Conservation (phyloP, 78 protist genomes). For the Guillardia theta region DNA sequence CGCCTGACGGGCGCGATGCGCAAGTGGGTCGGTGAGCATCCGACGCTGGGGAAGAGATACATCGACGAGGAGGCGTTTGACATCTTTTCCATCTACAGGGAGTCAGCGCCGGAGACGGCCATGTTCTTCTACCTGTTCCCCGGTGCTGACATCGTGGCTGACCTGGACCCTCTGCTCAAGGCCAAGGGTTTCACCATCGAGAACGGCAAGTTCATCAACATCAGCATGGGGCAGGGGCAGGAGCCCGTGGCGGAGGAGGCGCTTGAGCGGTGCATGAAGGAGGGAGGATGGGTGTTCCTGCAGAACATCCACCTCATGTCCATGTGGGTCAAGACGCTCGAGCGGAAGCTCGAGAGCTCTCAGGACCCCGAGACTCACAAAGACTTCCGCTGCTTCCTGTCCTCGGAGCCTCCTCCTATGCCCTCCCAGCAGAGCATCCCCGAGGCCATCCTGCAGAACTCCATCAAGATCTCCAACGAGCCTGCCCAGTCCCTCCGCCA, state of each 20-base stretch:
- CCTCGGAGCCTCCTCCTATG: conserved; percentile 64
- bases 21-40: background rate
- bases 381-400: conserved; percentile 66
- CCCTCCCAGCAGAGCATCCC: conserved; percentile 44
- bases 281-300: conserved; percentile 66
- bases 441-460: conserved; percentile 63
- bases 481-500: conserved; percentile 67
- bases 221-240: conserved; percentile 79
- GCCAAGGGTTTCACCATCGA: conserved; percentile 40
- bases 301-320: conserved; percentile 71
- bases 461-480: conserved; percentile 69
- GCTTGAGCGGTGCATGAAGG: conserved; percentile 49
- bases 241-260: conserved; percentile 64
- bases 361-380: conserved; percentile 41
- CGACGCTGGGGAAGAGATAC: conserved; percentile 41
- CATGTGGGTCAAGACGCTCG: conserved; percentile 62
- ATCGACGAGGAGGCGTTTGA: conserved; percentile 33
- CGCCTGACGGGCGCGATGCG: conserved; percentile 58
- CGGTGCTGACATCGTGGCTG: conserved; percentile 66
- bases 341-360: conserved; percentile 62
- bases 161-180: conserved; percentile 50
- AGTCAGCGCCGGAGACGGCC: conserved; percentile 47
- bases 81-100: conserved; percentile 47
- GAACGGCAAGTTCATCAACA: conserved; percentile 45
- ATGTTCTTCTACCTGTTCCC: conserved; percentile 69